Evolutionary conservation across 305 asterid species (phyloP).

Genomic region (Fraxinus latifolia): DNA sequence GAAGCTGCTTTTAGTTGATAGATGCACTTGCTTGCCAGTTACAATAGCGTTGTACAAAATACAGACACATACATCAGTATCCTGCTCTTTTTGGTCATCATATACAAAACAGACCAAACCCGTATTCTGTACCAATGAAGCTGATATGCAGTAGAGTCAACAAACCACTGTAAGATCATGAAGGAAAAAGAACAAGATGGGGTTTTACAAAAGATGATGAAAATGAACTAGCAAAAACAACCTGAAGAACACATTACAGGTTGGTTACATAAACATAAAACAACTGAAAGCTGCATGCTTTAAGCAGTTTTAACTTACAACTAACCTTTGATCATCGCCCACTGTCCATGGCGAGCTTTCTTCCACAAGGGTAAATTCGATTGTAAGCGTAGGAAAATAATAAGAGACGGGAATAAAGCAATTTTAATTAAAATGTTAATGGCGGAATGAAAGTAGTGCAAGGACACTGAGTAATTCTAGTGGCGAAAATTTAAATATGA

Average conservation of each 20-base stretch:
- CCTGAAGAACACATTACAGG: slow-evolving; percentile 20
- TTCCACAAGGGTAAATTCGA: slow-evolving; percentile 34
- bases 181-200: background rate
- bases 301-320: slow-evolving; percentile 34
- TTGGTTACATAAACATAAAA: slow-evolving; percentile 27
- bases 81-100: slow-evolving; percentile 4
- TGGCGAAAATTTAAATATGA: slow-evolving; percentile 31
- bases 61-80: background rate
- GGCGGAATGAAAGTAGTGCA: slow-evolving; percentile 35
- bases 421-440: slow-evolving; percentile 17
- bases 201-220: slow-evolving; percentile 13
- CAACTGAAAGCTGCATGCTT: slow-evolving; percentile 29
- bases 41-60: background rate
- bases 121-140: background rate
- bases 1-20: background rate
- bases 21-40: background rate
- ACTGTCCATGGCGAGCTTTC: slow-evolving; percentile 38
- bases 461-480: slow-evolving; percentile 25
- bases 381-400: slow-evolving; percentile 30
- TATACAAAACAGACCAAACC: slow-evolving; percentile 3
- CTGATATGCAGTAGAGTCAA: background rate
- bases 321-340: slow-evolving; percentile 33
- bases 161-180: slow-evolving; percentile 1
- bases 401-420: slow-evolving; percentile 25
- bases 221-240: slow-evolving; percentile 25